These are phyloP conservation scores for Dictyostelium citrinum DNA, from an alignment of 78 protist genomes.

Conservation along the genomic window DNA sequence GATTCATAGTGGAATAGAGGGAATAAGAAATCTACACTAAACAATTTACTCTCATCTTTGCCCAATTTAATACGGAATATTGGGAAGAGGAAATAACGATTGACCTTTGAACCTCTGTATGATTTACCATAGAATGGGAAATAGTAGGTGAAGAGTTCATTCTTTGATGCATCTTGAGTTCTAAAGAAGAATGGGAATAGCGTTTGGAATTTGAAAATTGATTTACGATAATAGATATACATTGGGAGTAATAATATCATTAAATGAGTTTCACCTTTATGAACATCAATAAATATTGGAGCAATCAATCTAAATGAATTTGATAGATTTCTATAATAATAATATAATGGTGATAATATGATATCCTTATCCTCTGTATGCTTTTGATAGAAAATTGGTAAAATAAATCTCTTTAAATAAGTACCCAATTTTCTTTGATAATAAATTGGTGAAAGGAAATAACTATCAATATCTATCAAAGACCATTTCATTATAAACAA, in stretches of 20 bases:
- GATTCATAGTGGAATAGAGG: constrained; percentile 70
- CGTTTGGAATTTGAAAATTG: constrained; percentile 35
- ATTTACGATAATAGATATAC: constrained; percentile 47
- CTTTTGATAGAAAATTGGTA: constrained; percentile 55
- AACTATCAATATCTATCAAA: background rate
- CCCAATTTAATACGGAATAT: constrained; percentile 14
- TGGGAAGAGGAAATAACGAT: constrained; percentile 63
- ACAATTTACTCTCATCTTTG: background rate
- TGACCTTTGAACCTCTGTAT: background rate
- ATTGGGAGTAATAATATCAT: constrained; percentile 22
- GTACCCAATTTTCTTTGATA: background rate
- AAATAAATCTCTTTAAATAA: background rate
- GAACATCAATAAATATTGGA: constrained; percentile 42
- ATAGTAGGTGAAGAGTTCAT: constrained; percentile 25
- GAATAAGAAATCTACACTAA: constrained; percentile 35
- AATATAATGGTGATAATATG: constrained; percentile 20
- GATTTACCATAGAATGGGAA: constrained; percentile 63
- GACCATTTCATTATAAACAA: constrained; percentile 18
- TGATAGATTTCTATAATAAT: background rate
- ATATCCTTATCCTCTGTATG: background rate
- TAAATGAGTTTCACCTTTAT: constrained; percentile 53
- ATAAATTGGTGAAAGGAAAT: background rate
- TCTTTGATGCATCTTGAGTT: constrained; percentile 62
- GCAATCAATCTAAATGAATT: background rate
- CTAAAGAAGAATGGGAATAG: constrained; percentile 53